Base-by-base conservation (phyloP, 2,329 filamentous ascomycete genomes). In the Fusarium algeriense region DNA sequence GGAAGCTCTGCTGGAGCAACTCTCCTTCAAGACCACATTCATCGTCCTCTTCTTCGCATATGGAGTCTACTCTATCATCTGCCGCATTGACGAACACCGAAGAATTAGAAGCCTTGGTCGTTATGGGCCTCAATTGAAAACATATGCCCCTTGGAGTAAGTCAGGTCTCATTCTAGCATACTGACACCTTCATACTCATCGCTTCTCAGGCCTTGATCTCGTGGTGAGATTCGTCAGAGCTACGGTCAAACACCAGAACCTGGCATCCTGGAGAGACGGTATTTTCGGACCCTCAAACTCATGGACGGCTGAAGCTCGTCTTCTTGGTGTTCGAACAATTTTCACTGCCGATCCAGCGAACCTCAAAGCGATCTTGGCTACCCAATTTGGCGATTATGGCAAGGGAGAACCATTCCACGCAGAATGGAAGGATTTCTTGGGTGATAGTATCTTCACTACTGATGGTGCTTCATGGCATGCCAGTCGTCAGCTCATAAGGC, bases 301-400 rank as follows among this genome's bases (percentile, higher is more conserved):
- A 35, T 90, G 85, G 73, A 95, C 92, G 0, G 81, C 86, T 41
- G 92, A 95, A 80, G 79, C 83, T 14, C 84, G 84, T 3, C 74
- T 89, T 10, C 75, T 89, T 3, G 85, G 87, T 50, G 79, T 82
- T 50, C 88, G 92, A n/a, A 80, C 91, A 26, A 80, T 97, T 64
- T 86, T 96, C 76, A 97, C 95, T 0, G 88, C 88, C 8, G 94
- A 97, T 73, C 92, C 92, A 1, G 93, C 97, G 76, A 97, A 97
- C 78, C 92, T 97, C 83, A 97, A 97, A 80, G 93, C 95, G 9
- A 87, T 98, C 26, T 85, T 98, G n/a, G 93, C 94, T 0, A 92
- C 91, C 2, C 93, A 97, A 77, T 98, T 98, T 77, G 60, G 73
- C 43, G 93, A 97, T 77, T 98, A 91, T 78, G 95, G 94, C 75